Evolutionary conservation across 2,329 filamentous ascomycete genomes (phyloP).

Genomic region (Sporothrix euskadiensis): DNA sequence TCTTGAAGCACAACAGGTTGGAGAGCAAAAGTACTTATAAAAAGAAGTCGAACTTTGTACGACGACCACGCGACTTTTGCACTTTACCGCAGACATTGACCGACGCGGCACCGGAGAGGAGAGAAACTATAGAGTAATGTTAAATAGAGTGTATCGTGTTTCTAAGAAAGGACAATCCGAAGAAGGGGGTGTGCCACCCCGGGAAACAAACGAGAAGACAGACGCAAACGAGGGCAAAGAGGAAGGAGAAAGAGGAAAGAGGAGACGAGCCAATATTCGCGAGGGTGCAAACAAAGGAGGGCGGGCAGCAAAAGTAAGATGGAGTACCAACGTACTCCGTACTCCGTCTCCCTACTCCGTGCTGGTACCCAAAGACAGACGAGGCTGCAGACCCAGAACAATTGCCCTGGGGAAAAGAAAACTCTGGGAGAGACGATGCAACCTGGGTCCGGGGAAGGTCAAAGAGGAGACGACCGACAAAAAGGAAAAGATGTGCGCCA

Average conservation of each 20-base stretch:
- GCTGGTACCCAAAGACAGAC: background rate
- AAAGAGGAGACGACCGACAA: background rate
- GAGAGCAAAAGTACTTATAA: background rate
- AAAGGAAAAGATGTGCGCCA: background rate
- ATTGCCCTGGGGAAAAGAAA: background rate
- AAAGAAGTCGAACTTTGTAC: background rate
- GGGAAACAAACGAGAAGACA: background rate
- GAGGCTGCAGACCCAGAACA: slow-evolving; percentile 1
- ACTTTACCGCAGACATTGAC: background rate
- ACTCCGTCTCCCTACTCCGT: no score
- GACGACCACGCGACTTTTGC: background rate
- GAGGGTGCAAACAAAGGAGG: background rate
- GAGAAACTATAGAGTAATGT: background rate
- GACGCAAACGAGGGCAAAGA: background rate
- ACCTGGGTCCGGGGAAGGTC: background rate
- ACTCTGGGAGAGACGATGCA: slow-evolving; percentile 14
- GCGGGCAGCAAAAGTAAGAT: background rate
- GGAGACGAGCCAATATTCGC: background rate
- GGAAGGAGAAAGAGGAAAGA: background rate
- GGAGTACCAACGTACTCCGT: background rate
- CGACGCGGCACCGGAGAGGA: background rate
- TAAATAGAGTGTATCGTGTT: background rate
- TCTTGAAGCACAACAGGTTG: background rate
- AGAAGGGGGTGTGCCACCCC: slow-evolving; percentile 4
- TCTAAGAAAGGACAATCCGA: background rate